Evolutionary conservation across 345 rosid genomes (phyloP).

Genomic region (Gossypium sturtianum): DNA sequence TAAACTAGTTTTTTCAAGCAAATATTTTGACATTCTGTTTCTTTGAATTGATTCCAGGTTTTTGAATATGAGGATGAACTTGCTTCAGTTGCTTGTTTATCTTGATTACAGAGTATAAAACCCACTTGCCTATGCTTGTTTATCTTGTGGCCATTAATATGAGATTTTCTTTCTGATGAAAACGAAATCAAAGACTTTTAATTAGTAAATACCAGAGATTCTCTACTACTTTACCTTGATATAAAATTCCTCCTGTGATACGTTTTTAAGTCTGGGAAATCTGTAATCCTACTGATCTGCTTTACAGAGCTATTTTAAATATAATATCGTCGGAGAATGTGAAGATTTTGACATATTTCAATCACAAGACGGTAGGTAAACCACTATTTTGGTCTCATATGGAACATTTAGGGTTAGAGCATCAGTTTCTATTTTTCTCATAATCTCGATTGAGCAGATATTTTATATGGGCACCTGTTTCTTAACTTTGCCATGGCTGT

Average conservation of each 20-base stretch:
- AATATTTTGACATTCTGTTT: neutral
- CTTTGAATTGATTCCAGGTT: neutral
- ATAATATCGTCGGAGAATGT: too few relatives aligned
- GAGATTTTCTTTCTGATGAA: neutral
- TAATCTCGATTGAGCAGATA: neutral
- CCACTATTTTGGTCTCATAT: neutral
- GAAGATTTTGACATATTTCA: neutral
- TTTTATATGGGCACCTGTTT: neutral
- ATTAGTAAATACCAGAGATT: neutral
- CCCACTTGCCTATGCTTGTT: neutral
- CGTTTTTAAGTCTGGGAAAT: neutral
- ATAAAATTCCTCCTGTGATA: neutral
- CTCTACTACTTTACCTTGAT: neutral
- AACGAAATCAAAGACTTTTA: neutral
- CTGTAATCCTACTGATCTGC: neutral
- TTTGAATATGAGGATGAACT: neutral
- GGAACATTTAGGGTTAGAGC: neutral
- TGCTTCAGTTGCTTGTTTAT: neutral
- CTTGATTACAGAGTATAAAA: neutral
- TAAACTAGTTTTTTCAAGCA: neutral
- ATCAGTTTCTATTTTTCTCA: neutral
- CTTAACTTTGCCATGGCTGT: neutral
- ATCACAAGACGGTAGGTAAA: neutral
- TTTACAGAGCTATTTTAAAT: too few relatives aligned
- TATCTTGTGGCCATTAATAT: neutral